Percentiles rank a stretch among this genome's conserved stretches.
These are phyloP conservation scores for Aspergillus egyptiacus DNA, from an alignment of 495 filamentous ascomycete genomes.

Conservation along the genomic window DNA sequence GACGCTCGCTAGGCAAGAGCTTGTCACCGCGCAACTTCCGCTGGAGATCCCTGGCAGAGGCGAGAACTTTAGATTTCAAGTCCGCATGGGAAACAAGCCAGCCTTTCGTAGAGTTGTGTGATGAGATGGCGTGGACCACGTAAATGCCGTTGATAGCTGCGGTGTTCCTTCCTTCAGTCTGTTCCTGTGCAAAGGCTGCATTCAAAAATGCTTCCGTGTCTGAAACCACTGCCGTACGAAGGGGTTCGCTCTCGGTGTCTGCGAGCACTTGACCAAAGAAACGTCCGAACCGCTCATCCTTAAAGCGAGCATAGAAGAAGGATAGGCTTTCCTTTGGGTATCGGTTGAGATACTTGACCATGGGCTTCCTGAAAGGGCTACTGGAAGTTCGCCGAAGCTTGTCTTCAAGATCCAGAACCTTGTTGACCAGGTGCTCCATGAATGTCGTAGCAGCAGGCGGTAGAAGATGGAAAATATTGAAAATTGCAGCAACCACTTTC, in stretches of 20 bases:
- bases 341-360: constrained; percentile 91
- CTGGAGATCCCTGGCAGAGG: constrained; percentile 67
- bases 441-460: constrained; percentile 84
- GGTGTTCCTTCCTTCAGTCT: constrained; percentile 57
- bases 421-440: constrained; percentile 81
- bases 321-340: constrained; percentile 85
- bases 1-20: constrained; percentile 63
- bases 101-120: constrained; percentile 41
- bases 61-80: constrained; percentile 62
- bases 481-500: constrained; percentile 86
- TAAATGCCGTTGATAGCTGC: constrained; percentile 86
- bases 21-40: constrained; percentile 60
- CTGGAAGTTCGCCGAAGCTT: constrained; percentile 83
- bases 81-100: constrained; percentile 78
- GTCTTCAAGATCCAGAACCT: constrained; percentile 80
- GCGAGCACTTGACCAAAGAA: constrained; percentile 88
- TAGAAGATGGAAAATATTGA: constrained; percentile 94
- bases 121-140: constrained; percentile 67
- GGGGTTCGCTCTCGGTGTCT: constrained; percentile 63
- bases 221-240: constrained; percentile 66
- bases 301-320: constrained; percentile 67
- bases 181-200: constrained; percentile 54
- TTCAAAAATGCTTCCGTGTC: constrained; percentile 66
- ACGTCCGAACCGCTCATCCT: constrained; percentile 81
- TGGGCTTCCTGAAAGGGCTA: constrained; percentile 84